phyloP scores from a whole-genome alignment of 495 filamentous ascomycete genomes.

The Immersiella caudata region DNA sequence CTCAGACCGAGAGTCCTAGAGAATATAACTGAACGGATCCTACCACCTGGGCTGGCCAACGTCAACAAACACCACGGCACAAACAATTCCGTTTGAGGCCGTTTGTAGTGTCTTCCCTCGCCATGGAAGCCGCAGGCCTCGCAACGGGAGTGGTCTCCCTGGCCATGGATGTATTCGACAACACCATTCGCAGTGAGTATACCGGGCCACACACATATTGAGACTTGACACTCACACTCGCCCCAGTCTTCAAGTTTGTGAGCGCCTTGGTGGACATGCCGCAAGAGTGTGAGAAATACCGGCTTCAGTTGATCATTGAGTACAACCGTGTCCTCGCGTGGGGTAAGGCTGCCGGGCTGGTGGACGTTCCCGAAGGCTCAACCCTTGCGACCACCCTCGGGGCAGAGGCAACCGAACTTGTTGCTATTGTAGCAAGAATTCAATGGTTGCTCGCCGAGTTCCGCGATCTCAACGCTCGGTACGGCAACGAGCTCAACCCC shows the following conservation, averaged over 20 bases:
- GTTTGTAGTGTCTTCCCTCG: neutral
- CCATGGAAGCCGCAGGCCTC: slow-evolving; percentile 29
- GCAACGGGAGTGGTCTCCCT: slow-evolving; percentile 32
- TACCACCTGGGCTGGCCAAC: neutral
- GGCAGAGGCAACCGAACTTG: slow-evolving; percentile 34
- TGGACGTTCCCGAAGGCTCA: slow-evolving; percentile 35
- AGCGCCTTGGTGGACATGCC: slow-evolving; percentile 40
- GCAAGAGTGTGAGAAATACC: slow-evolving; percentile 35
- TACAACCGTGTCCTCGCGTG: slow-evolving; percentile 41
- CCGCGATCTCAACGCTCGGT: slow-evolving; percentile 35
- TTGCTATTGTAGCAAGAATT: slow-evolving; percentile 35
- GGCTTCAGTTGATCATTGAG: slow-evolving; percentile 40
- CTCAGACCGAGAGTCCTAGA: neutral
- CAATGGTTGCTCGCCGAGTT: slow-evolving; percentile 39
- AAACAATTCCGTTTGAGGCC: neutral
- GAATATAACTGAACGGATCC: neutral
- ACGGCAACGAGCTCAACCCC: slow-evolving; percentile 34
- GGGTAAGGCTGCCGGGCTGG: slow-evolving; percentile 38
- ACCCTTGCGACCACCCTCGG: slow-evolving; percentile 30
- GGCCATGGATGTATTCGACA: slow-evolving; percentile 38
- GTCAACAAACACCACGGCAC: neutral
- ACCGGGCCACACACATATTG: neutral
- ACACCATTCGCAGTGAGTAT: slow-evolving; percentile 31
- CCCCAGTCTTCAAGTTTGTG: slow-evolving; percentile 37
- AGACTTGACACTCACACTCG: neutral